Base-by-base conservation (phyloP, 257 asterid species). In the Fraxinus anomala region DNA sequence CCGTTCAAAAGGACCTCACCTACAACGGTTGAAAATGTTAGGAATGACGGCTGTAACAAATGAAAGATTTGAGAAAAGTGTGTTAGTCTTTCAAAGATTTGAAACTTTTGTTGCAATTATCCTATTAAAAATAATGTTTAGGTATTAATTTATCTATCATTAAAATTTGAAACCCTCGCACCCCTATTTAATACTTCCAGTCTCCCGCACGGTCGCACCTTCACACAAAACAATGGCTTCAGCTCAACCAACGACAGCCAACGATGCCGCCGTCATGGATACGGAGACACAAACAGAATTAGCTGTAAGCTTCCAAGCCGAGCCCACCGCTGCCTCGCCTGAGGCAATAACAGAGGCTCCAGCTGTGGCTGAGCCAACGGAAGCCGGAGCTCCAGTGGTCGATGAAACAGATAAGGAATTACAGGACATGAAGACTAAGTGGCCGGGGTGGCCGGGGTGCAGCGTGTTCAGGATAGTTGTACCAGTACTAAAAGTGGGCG, bases 401-500 rank as follows among this genome's bases (percentile, higher is more conserved):
- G 59, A 65, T 82, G 70, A 77, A 28, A 49, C 69, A 33, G 56
- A 69, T 6, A 51, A 33, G 59, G 28, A 31, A 3, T 47, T 68
- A 21, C 26, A 2, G 31, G 67, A 21, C 19, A 59, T 17, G 14
- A 61, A 61, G 31, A 37, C 21, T 12, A 88, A 82, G 63, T 88
- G 92, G 90, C 89, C 92, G 3, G 92, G 89, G 0, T 88, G 87
- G 92, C 92, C 92, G 0, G 92, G 92, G 6, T 71, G 79, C 68
- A 74, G 77, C 44, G 89, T 88, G 14, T 88, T 74, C 39, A 26
- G 90, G 30, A 49, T 88, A 9, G 76, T 88, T 21, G 89, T 88
- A 5, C 90, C 92, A 16, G 84, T 81, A 17, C 70, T 74, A 21
- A 88, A 86, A 16, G 90, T 88, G 17, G 92, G 87, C 26, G 77